Conservation (phyloP, 2,329 filamentous ascomycete species). For the Colletotrichum destructivum region DNA sequence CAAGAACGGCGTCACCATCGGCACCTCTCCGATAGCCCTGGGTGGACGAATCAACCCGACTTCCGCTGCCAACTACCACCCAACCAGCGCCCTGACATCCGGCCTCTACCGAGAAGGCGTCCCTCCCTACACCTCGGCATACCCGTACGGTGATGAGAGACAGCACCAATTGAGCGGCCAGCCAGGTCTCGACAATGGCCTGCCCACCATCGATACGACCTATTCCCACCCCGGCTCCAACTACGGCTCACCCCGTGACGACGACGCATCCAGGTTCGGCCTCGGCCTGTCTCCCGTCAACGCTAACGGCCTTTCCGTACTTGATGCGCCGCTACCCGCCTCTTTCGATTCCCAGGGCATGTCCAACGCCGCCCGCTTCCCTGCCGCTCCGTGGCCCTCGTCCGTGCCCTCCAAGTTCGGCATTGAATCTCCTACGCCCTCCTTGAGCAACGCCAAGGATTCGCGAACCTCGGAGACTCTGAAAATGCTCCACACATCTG, state of each 20-base stretch:
- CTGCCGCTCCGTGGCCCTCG: constrained; percentile 85
- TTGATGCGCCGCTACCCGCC: constrained; percentile 92
- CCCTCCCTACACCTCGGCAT: constrained; percentile 57
- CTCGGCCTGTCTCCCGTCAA: constrained; percentile 84
- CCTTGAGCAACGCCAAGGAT: constrained; percentile 75
- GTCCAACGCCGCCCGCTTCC: constrained; percentile 88
- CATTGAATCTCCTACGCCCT: constrained; percentile 86
- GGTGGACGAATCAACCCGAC: constrained; percentile 78
- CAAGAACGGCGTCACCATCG: constrained; percentile 78
- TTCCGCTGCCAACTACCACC: constrained; percentile 65
- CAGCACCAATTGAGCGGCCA: constrained; percentile 63
- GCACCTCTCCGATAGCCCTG: constrained; percentile 70
- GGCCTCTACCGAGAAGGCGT: constrained; percentile 62
- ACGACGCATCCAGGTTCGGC: constrained; percentile 70
- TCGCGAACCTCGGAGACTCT: constrained; percentile 74
- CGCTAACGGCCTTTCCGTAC: constrained; percentile 83
- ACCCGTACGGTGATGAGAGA: constrained; percentile 58
- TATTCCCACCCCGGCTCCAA: constrained; percentile 69
- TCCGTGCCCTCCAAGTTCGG: constrained; percentile 95
- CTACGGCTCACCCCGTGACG: constrained; percentile 89
- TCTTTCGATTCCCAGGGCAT: constrained; percentile 98
- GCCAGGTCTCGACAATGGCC: constrained; percentile 68
- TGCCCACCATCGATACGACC: constrained; percentile 72
- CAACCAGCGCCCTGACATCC: constrained; percentile 78
- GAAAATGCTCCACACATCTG: constrained; percentile 76